Conservation (phyloP, 2,329 filamentous ascomycete species). For the Alternaria triticimaculans region DNA sequence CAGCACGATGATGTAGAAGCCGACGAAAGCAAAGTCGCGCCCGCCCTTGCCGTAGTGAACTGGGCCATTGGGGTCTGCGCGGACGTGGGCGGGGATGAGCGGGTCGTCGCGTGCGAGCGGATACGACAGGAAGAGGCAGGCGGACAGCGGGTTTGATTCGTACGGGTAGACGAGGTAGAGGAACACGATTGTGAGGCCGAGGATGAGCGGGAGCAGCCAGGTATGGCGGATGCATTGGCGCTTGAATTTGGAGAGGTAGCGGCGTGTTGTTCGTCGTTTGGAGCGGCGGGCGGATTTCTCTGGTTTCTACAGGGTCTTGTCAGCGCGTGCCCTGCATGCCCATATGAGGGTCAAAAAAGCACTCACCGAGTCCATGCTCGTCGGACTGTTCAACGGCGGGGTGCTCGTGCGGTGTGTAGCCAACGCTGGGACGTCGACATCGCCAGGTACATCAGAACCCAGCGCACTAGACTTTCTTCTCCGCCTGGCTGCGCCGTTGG, state of each 20-base stretch:
- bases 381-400: constrained; percentile 24
- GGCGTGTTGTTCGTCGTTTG: constrained; percentile 56
- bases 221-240: constrained; percentile 60
- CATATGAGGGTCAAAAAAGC: neutral
- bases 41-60: constrained; percentile 86
- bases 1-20: constrained; percentile 87
- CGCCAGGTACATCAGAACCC: constrained; percentile 60
- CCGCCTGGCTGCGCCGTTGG: constrained; percentile 28
- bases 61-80: constrained; percentile 48
- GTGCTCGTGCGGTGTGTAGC: constrained; percentile 51
- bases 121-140: constrained; percentile 91
- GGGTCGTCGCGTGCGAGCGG: constrained; percentile 63
- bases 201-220: constrained; percentile 71
- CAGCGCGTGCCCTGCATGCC: constrained; percentile 1
- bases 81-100: constrained; percentile 31
- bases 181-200: constrained; percentile 68
- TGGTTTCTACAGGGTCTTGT: constrained; percentile 18
- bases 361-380: constrained; percentile 31
- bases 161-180: constrained; percentile 79
- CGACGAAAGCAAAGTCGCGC: constrained; percentile 84
- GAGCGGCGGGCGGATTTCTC: constrained; percentile 46
- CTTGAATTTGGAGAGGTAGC: constrained; percentile 54
- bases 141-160: constrained; percentile 77
- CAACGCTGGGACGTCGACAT: constrained; percentile 59
- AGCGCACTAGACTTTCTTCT: constrained; percentile 57